A percentile compares a stretch with the other conserved stretches of the same genome.
phyloP scores from a whole-genome alignment of 176 grass and related monocot genomes.

The Olyra latifolia region DNA sequence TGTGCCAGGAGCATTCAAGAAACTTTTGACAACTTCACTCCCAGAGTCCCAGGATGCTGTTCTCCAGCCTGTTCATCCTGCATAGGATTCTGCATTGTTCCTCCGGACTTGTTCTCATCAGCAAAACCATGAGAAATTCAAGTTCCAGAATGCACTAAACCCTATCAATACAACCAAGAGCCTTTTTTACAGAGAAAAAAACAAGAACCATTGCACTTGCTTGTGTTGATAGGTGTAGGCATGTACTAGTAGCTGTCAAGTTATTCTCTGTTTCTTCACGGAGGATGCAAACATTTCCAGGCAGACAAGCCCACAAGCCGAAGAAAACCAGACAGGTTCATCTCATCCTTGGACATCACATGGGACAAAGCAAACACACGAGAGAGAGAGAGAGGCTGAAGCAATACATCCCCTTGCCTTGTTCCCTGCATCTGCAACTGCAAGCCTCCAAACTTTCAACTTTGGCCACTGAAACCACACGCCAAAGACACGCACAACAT shows the following conservation, averaged over 20 bases:
- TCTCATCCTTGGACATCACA: not conserved
- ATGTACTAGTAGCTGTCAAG: no score
- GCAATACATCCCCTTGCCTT: not conserved
- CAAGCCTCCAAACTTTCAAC: not conserved
- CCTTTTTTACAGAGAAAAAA: no score
- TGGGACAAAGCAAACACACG: not conserved
- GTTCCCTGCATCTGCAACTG: not conserved
- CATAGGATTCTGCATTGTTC: not conserved
- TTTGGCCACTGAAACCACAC: not conserved
- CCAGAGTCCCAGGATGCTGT: not conserved
- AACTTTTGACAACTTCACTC: not conserved
- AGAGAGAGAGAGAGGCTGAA: not conserved
- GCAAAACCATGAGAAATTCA: no score
- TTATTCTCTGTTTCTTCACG: not conserved
- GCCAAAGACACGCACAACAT: not conserved
- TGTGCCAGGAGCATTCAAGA: not conserved
- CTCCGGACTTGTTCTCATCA: not conserved
- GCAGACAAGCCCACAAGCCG: not conserved
- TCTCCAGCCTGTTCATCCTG: not conserved
- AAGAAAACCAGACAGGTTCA: conserved; percentile 1
- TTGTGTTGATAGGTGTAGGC: not conserved
- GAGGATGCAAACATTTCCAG: not conserved
- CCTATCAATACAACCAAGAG: no score
- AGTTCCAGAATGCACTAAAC: no score
- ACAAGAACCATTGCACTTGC: not conserved